These are phyloP conservation scores for Oldenlandia corymbosa DNA, from an alignment of 257 asterid species.

Conservation along the genomic window DNA sequence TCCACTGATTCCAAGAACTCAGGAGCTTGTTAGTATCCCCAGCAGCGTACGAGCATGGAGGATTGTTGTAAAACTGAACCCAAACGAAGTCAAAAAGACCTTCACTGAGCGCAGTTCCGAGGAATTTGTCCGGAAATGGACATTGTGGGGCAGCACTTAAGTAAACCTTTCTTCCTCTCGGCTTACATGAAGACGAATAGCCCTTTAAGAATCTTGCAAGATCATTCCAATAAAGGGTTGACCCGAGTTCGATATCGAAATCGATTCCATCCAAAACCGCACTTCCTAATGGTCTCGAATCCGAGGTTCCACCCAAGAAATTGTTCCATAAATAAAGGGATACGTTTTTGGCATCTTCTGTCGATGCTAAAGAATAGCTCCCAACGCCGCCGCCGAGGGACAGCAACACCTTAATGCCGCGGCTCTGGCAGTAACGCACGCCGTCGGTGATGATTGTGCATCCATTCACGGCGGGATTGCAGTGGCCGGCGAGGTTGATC, in stretches of 20 bases:
- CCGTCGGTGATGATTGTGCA: conserved; percentile 41
- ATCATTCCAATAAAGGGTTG: conserved; percentile 37
- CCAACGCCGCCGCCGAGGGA: conserved; percentile 72
- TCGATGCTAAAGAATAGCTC: conserved; percentile 50
- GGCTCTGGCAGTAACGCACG: conserved; percentile 44
- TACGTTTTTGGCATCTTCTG: conserved; percentile 40
- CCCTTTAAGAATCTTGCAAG: conserved; percentile 39
- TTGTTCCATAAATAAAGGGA: conserved; percentile 52
- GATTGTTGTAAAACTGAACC: conserved; percentile 71
- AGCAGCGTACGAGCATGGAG: conserved; percentile 43
- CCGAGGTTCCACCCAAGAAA: conserved; percentile 49
- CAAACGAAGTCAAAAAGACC: conserved; percentile 57
- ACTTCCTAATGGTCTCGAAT: conserved; percentile 51
- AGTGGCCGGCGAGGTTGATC: conserved; percentile 80
- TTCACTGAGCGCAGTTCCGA: conserved; percentile 46
- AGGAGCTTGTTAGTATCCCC: conserved; percentile 30
- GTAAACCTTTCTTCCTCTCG: conserved; percentile 31
- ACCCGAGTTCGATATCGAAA: conserved; percentile 56
- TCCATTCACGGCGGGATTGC: conserved; percentile 42
- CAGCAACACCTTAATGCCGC: conserved; percentile 50
- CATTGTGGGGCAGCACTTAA: conserved; percentile 73
- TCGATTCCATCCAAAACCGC: conserved; percentile 64
- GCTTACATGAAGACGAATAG: neutral
- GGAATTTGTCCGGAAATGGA: conserved; percentile 51
- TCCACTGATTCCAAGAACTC: conserved; percentile 49